Evolutionary conservation across 352 stramenopile species (phyloP), one percentile per base, ranked within the genome.

Genomic region (Aphanomyces stellatus): DNA sequence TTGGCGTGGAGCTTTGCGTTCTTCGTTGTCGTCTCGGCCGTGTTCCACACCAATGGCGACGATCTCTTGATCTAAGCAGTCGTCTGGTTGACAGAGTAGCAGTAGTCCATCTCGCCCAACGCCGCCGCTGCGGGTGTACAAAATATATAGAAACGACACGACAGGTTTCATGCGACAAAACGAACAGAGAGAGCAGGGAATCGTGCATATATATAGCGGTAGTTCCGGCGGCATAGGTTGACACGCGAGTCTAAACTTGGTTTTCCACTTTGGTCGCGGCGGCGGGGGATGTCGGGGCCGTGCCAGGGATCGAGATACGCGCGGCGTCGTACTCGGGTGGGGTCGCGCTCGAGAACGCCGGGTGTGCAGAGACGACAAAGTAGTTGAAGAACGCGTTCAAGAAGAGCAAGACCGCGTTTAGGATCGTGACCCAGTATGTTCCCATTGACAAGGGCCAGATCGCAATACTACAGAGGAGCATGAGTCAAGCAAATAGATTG

Each of bases 331-430:
- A 67, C 30, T 28, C 41, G n/a, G 60, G 60, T 15, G 60, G 60
- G 13, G 60, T 41, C 10, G 57, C 60, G 43, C 60, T 41, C 22
- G 60, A 56, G 28, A 67, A 67, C 22, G 60, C 60, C 4, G 60
- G 60, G 42, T 67, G 60, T 13, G 28, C 27, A 15, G 60, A 93
- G 71, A 95, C 90, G 65, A 95, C 86, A 71, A 85, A 95, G 75
- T 91, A 95, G 78, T 95, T 95, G 80, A 95, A 95, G 69, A 95
- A 93, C 17, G 86, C 86, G 66, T 95, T 95, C 62, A 91, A 66
- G 70, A 95, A 95, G 35, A 95, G 75, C 70, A 95, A 72, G 66
- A 88, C 76, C n/a, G 86, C 86, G 73, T 95, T 82, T 27, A 95
- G 66, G 69, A 93, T 93, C 62, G 86, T 95, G 46, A 95, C 74